Conservation (phyloP, 805 yeast species). For the Candida taoyuanica region DNA sequence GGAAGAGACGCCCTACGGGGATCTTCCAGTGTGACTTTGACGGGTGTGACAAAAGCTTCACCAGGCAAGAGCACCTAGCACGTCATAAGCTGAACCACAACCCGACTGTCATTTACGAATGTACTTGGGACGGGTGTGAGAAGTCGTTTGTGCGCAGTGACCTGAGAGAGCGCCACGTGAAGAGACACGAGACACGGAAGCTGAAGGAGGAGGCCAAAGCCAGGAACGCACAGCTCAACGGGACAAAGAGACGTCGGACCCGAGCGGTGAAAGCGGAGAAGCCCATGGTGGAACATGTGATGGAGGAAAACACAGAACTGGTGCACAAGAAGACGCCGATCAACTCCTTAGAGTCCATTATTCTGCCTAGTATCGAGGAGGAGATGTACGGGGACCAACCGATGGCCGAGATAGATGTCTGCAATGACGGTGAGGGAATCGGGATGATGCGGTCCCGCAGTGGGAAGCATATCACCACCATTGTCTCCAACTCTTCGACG, state of each 20-base stretch:
- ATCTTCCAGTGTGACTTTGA: conserved; percentile 39
- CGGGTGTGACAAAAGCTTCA: conserved; percentile 52
- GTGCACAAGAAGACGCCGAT: conserved; percentile 17
- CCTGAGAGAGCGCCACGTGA: conserved; percentile 41
- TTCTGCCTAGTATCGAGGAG: conserved; percentile 25
- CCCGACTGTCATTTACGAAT: conserved; percentile 49
- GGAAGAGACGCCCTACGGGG: conserved; percentile 29
- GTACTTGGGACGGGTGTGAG: conserved; percentile 45
- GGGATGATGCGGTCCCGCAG: not conserved
- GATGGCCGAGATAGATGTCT: not conserved
- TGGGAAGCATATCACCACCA: not conserved
- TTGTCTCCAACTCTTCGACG: not conserved
- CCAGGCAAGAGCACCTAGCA: conserved; percentile 59
- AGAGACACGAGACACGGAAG: conserved; percentile 36
- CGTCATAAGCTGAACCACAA: conserved; percentile 61
- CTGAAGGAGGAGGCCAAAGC: conserved; percentile 27
- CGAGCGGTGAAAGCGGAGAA: not conserved
- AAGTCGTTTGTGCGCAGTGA: conserved; percentile 64
- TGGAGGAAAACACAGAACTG: not conserved
- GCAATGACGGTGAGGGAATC: too few species aligned
- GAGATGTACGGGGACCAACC: too few species aligned
- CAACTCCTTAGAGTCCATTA: conserved; percentile 25
- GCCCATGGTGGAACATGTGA: not conserved
- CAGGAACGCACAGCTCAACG: conserved; percentile 10
- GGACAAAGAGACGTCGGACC: not conserved